Percentiles rank a stretch among this genome's conserved stretches.
Conservation (phyloP, 2,329 filamentous ascomycete genomes). For the Trichophyton rubrum region DNA sequence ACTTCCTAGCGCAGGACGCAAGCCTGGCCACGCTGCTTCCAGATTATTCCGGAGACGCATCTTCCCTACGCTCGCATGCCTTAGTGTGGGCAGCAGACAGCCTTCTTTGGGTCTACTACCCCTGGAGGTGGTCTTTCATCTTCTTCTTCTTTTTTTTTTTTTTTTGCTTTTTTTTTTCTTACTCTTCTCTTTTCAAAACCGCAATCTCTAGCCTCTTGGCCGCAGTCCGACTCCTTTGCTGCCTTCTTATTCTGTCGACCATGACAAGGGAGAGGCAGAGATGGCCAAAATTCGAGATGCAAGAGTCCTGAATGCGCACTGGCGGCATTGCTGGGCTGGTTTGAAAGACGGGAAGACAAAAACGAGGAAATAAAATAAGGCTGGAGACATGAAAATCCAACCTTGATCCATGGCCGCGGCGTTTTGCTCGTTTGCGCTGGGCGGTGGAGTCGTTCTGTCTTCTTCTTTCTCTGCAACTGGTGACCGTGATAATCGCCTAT, state of each 20-base stretch:
- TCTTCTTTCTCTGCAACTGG: not conserved
- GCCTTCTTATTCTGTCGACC: not conserved
- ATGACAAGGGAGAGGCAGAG: not conserved
- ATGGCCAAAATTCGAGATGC: not conserved
- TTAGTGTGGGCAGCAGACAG: not conserved
- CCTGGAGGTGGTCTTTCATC: not conserved
- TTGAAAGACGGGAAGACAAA: not conserved
- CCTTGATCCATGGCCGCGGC: not conserved
- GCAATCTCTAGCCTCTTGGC: not conserved
- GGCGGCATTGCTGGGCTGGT: not conserved
- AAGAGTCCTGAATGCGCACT: not conserved
- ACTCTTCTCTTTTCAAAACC: not conserved
- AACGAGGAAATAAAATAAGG: not conserved
- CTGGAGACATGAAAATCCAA: not conserved
- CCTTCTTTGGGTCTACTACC: not conserved
- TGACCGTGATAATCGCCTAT: too few species aligned
- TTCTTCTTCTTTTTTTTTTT: not conserved
- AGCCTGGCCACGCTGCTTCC: not conserved
- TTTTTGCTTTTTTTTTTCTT: not conserved
- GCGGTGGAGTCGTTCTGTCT: not conserved
- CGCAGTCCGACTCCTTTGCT: not conserved
- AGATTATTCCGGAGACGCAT: constrained; percentile 4
- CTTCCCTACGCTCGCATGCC: constrained; percentile 2
- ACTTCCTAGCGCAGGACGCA: not conserved
- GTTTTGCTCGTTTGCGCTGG: not conserved